phyloP scores from a whole-genome alignment of 2,329 filamentous ascomycete genomes.

The Microcera coccophila region DNA sequence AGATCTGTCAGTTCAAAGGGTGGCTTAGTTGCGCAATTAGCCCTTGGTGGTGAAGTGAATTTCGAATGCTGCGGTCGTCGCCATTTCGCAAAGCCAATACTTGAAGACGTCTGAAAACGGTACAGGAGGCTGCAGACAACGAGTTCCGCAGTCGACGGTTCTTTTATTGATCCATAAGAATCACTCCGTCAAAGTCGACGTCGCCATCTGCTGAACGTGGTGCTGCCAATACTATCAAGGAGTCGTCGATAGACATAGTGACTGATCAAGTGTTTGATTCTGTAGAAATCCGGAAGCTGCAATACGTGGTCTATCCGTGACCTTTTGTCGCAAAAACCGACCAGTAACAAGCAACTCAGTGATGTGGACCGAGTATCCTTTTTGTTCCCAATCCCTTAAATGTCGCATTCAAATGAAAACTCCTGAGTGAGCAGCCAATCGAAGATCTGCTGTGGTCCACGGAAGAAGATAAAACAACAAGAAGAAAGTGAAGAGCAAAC shows the following conservation, averaged over 20 bases:
- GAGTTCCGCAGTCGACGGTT: conserved; percentile 30
- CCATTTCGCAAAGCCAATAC: conserved; percentile 24
- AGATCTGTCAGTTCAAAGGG: conserved; percentile 26
- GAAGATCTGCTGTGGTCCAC: conserved; percentile 27
- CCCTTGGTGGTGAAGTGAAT: conserved; percentile 6
- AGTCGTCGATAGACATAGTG: conserved; percentile 36
- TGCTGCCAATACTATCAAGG: conserved; percentile 37
- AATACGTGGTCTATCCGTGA: conserved; percentile 37
- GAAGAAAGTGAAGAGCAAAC: conserved; percentile 28
- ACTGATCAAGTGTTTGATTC: conserved; percentile 39
- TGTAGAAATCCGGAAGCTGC: conserved; percentile 39
- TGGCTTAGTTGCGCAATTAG: conserved; percentile 9
- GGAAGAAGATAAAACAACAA: conserved; percentile 25
- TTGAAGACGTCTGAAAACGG: conserved; percentile 16
- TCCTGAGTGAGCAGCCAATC: conserved; percentile 33
- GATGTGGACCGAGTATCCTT: conserved; percentile 35
- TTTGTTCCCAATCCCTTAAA: conserved; percentile 34
- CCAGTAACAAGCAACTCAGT: conserved; percentile 35
- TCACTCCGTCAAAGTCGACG: conserved; percentile 33
- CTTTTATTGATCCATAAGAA: conserved; percentile 31
- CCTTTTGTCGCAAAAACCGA: conserved; percentile 36
- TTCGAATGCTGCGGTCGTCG: conserved; percentile 26
- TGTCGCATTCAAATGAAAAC: conserved; percentile 37
- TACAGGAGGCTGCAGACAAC: conserved; percentile 30
- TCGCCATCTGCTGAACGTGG: conserved; percentile 34